phyloP scores from a whole-genome alignment of 192 early-diverging fungal species.

The Paraglomus brasilianum region DNA sequence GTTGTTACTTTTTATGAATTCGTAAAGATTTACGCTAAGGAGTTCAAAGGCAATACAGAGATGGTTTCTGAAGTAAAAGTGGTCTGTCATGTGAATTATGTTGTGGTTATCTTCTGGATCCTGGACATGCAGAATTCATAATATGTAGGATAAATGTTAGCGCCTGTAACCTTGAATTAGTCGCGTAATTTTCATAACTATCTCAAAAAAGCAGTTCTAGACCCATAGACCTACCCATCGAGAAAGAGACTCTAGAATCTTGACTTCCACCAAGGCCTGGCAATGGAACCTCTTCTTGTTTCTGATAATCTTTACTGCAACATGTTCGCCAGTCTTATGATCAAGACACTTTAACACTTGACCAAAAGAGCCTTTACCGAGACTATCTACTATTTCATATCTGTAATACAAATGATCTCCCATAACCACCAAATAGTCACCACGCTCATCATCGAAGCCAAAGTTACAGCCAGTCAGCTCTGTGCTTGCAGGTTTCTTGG shows the following conservation, averaged over 20 bases:
- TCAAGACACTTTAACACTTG: constrained; percentile 93
- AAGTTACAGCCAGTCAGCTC: constrained; percentile 60
- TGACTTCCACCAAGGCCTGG: constrained; percentile 92
- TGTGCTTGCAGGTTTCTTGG: constrained; percentile 58
- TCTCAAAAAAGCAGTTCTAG: no score
- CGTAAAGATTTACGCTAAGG: constrained; percentile 93
- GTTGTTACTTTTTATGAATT: constrained; percentile 90
- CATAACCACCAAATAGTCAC: constrained; percentile 83
- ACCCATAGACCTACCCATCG: constrained; percentile 58
- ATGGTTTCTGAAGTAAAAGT: constrained; percentile 94
- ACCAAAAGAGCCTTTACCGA: constrained; percentile 92
- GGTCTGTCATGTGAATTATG: constrained; percentile 84
- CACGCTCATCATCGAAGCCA: constrained; percentile 88
- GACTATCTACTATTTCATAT: constrained; percentile 86
- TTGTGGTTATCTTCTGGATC: constrained; percentile 79
- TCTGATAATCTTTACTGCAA: constrained; percentile 92
- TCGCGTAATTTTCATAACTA: no score
- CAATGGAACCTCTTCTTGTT: constrained; percentile 97
- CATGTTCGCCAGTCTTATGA: constrained; percentile 83
- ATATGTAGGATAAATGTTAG: constrained; percentile 7
- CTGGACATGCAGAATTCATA: constrained; percentile 40
- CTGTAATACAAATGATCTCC: constrained; percentile 93
- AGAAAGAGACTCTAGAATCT: constrained; percentile 84
- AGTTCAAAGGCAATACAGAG: constrained; percentile 94
- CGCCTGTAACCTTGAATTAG: background rate